A percentile compares a stretch with the other conserved stretches of the same genome.
phyloP scores from a whole-genome alignment of 2,329 filamentous ascomycete species.

The Pseudogymnoascus sp. region DNA sequence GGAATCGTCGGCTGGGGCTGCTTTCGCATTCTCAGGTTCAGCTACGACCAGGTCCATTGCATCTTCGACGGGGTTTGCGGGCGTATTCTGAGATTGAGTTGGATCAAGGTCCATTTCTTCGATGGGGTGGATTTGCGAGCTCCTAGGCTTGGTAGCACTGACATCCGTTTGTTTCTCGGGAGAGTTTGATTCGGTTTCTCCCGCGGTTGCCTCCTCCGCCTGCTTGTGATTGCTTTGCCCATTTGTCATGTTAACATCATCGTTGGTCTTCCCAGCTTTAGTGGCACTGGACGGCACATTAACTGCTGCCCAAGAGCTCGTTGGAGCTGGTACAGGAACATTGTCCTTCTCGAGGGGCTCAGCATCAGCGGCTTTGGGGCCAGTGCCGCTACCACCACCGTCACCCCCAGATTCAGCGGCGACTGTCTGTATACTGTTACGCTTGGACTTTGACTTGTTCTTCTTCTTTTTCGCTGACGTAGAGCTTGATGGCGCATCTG shows the following conservation, averaged over 20 bases:
- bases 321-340: not conserved
- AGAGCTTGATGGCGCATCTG: not conserved
- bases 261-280: not conserved
- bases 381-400: not conserved
- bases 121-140: not conserved
- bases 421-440: constrained; percentile 9
- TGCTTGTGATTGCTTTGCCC: not conserved
- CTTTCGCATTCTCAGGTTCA: not conserved
- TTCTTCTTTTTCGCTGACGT: constrained; percentile 8
- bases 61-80: not conserved
- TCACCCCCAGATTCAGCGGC: not conserved
- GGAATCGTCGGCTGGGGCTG: not conserved
- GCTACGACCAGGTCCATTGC: not conserved
- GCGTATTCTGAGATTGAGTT: not conserved
- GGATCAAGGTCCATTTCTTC: not conserved
- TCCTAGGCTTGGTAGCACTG: not conserved
- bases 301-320: not conserved
- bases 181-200: not conserved
- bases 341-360: not conserved
- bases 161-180: not conserved
- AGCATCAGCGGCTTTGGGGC: not conserved
- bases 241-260: not conserved
- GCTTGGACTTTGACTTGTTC: not conserved
- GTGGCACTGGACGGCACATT: not conserved
- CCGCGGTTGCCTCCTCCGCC: not conserved